Evolutionary conservation across 2,329 filamentous ascomycete species (phyloP).

Genomic region (Coniochaeta hoffmannii): DNA sequence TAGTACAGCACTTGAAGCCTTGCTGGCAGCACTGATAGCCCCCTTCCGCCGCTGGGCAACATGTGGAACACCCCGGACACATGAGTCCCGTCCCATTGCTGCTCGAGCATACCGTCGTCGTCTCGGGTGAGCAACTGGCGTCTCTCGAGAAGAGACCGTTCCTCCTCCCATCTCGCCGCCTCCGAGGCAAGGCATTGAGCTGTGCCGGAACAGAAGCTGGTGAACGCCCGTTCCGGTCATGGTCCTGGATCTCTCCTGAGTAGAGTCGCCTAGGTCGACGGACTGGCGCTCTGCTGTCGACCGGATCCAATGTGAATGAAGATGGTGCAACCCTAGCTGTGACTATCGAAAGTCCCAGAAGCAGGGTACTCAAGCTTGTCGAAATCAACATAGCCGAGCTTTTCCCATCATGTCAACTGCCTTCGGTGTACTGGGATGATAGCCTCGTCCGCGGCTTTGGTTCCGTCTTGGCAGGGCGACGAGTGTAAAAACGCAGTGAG

Average conservation of each 20-base stretch:
- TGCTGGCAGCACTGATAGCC: constrained; percentile 3
- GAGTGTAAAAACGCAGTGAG: constrained; percentile 5
- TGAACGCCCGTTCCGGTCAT: background rate
- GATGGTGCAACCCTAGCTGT: background rate
- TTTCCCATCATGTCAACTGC: constrained; percentile 10
- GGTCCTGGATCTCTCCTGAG: background rate
- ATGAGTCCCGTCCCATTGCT: constrained; percentile 5
- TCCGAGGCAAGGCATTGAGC: background rate
- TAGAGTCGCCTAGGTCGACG: background rate
- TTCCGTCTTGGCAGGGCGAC: background rate
- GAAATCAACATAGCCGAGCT: constrained; percentile 16
- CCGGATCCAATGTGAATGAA: background rate
- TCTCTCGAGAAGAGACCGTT: background rate
- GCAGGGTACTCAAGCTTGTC: constrained; percentile 13
- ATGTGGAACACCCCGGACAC: constrained; percentile 3
- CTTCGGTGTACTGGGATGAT: background rate
- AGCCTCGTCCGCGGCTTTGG: background rate
- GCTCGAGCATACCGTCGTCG: constrained; percentile 4
- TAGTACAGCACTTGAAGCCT: constrained; percentile 5
- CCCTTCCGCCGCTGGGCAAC: background rate
- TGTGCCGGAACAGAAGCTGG: background rate
- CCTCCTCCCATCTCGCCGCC: background rate
- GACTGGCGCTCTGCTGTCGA: background rate
- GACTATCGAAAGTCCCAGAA: constrained; percentile 9
- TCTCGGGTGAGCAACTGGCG: constrained; percentile 2